A percentile compares a stretch with the other conserved stretches of the same genome.
These are phyloP conservation scores for Fragilaria crotonensis DNA, from an alignment of 108 stramenopile genomes.

Conservation along the genomic window DNA sequence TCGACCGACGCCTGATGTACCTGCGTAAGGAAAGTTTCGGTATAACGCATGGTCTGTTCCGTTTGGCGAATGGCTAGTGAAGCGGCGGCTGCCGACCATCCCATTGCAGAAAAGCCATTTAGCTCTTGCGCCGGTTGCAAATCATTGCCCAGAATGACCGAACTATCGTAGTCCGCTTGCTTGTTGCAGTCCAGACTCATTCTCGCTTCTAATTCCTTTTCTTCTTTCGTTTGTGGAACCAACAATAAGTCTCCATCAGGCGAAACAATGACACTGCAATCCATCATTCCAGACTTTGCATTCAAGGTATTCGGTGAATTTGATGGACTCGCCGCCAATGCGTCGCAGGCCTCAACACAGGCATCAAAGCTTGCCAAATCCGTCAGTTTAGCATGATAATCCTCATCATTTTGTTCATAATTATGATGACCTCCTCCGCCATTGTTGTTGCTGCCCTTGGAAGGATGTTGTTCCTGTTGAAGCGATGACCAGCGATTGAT, in stretches of 20 bases:
- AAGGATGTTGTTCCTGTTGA: background rate
- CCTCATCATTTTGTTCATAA: no score
- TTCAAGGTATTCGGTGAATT: slow-evolving; percentile 17
- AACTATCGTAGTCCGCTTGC: slow-evolving; percentile 43
- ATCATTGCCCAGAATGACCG: slow-evolving; percentile 52
- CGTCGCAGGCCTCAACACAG: slow-evolving; percentile 54
- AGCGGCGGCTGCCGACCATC: slow-evolving; percentile 35
- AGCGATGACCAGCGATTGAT: background rate
- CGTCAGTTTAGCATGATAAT: slow-evolving; percentile 10
- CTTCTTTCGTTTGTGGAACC: slow-evolving; percentile 8
- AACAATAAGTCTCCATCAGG: slow-evolving; percentile 62
- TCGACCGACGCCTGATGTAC: background rate
- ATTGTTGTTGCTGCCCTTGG: no score
- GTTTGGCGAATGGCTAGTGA: slow-evolving; percentile 31
- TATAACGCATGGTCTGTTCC: slow-evolving; percentile 17
- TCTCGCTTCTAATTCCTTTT: background rate
- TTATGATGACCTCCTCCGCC: no score
- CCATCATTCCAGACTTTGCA: slow-evolving; percentile 18
- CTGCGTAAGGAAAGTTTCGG: slow-evolving; percentile 5
- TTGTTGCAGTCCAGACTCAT: slow-evolving; percentile 14
- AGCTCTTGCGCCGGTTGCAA: slow-evolving; percentile 25
- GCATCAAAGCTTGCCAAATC: slow-evolving; percentile 45
- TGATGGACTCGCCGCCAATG: slow-evolving; percentile 29
- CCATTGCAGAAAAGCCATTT: slow-evolving; percentile 57
- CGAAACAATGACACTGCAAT: slow-evolving; percentile 59